phyloP scores from a whole-genome alignment of 2,329 filamentous ascomycete genomes.

The Periconia sp. region DNA sequence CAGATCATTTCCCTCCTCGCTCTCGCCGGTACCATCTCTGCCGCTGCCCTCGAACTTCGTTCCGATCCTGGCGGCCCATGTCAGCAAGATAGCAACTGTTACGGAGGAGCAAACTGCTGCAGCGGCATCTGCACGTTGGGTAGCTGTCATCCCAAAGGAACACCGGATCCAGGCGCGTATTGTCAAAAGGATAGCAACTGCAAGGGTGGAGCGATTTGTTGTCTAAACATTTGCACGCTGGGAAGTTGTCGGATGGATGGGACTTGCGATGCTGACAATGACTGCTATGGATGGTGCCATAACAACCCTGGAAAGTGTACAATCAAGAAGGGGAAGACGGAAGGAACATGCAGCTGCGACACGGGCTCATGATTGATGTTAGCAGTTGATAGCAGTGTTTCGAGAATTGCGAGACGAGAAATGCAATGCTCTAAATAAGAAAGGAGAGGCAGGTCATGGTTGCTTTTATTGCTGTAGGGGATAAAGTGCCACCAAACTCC shows the following conservation, averaged over 20 bases:
- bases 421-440: too few relatives aligned
- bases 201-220: neutral
- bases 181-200: neutral
- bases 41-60: neutral
- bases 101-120: slow-evolving; percentile 7
- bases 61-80: neutral
- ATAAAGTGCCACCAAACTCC: too few relatives aligned
- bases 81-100: neutral
- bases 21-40: neutral
- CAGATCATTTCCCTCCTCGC: neutral
- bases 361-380: too few relatives aligned
- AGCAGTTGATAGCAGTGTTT: too few relatives aligned
- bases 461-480: too few relatives aligned
- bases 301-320: slow-evolving; percentile 1
- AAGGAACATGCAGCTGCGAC: neutral
- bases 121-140: slow-evolving; percentile 6
- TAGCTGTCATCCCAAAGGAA: neutral
- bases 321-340: neutral
- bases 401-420: too few relatives aligned
- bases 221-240: neutral
- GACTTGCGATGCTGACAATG: slow-evolving; percentile 9
- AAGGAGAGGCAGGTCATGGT: too few relatives aligned
- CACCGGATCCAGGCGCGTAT: neutral
- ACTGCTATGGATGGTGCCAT: slow-evolving; percentile 13
- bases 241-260: slow-evolving; percentile 11